phyloP scores from a whole-genome alignment of 306 rosid genomes.

The Leucaena leucocephala region DNA sequence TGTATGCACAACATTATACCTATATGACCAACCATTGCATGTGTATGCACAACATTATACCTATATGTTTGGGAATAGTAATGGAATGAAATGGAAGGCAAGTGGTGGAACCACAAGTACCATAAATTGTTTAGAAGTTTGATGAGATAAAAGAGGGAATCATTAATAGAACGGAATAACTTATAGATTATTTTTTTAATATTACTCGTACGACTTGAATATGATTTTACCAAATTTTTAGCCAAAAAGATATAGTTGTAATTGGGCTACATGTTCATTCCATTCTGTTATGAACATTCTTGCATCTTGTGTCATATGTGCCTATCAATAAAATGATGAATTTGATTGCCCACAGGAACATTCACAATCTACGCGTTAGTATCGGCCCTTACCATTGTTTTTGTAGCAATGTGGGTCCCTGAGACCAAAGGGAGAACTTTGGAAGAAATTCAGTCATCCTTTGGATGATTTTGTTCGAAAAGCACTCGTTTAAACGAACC shows the following conservation, averaged over 20 bases:
- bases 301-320: not conserved
- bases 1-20: not conserved
- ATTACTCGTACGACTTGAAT: not conserved
- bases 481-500: not conserved
- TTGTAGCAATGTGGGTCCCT: constrained; percentile 64
- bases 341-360: constrained; percentile 54
- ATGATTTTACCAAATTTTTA: not conserved
- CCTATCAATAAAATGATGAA: constrained; percentile 19
- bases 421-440: constrained; percentile 88
- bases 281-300: not conserved
- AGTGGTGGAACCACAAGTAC: not conserved
- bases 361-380: constrained; percentile 62
- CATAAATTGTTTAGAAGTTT: not conserved
- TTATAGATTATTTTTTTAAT: not conserved
- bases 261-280: too few relatives aligned
- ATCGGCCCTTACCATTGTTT: constrained; percentile 58
- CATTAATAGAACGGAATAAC: not conserved
- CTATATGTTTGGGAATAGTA: not conserved
- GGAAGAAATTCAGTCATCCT: constrained; percentile 81
- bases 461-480: constrained; percentile 4
- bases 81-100: not conserved
- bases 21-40: not conserved
- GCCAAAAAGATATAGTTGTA: not conserved
- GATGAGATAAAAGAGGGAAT: not conserved
- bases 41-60: not conserved